These are phyloP conservation scores for Podosphaera xanthii DNA, from an alignment of 2,329 filamentous ascomycete species.

Conservation along the genomic window DNA sequence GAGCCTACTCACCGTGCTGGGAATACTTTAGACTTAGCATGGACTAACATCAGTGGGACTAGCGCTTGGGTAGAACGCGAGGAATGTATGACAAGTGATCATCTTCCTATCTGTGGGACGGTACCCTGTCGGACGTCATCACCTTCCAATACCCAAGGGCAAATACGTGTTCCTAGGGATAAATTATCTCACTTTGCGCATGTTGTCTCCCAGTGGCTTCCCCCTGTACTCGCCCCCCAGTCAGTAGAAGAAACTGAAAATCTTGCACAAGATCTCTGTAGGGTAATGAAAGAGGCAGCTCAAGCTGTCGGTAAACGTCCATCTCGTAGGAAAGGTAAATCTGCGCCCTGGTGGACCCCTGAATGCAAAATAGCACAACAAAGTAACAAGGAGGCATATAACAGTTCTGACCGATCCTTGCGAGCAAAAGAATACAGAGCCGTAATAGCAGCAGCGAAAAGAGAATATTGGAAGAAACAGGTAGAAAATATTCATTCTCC, in stretches of 20 bases:
- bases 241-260: not conserved
- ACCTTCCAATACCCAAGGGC: not conserved
- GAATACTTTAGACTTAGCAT: too few species aligned
- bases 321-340: not conserved
- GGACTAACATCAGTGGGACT: not conserved
- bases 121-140: not conserved
- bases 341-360: not conserved
- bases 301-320: not conserved
- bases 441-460: not conserved
- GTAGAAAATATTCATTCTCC: not conserved
- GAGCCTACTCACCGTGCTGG: too few species aligned
- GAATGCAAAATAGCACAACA: not conserved
- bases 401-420: too few species aligned
- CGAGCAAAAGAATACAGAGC: not conserved
- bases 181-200: not conserved
- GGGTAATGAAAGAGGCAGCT: not conserved
- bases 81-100: not conserved
- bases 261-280: not conserved
- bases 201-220: not conserved
- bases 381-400: too few species aligned
- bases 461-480: not conserved
- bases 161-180: not conserved
- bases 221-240: not conserved
- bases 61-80: not conserved
- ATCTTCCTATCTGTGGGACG: not conserved